Conservation (phyloP, 2,329 filamentous ascomycete species). For the Plectosphaerella sp. region DNA sequence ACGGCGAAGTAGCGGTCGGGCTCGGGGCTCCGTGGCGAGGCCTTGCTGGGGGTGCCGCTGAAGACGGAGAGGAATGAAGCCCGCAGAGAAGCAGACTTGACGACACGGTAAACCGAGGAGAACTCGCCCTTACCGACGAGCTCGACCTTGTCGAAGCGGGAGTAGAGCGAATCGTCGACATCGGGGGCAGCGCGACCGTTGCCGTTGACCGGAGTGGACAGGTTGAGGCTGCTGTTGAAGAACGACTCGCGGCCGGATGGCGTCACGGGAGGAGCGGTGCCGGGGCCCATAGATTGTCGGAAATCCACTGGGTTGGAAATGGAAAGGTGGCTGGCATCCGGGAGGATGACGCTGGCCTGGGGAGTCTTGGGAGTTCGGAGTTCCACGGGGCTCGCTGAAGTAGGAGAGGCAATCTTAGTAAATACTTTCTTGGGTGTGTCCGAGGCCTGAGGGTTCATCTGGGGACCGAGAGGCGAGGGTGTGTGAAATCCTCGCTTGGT, state of each 20-base stretch:
- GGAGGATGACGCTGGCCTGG: conserved; percentile 66
- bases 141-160: conserved; percentile 77
- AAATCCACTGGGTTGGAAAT: conserved; percentile 57
- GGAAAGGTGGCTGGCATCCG: conserved; percentile 77
- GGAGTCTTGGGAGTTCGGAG: conserved; percentile 73
- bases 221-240: conserved; percentile 43
- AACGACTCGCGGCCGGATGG: conserved; percentile 55
- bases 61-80: conserved; percentile 22
- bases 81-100: conserved; percentile 27
- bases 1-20: conserved; percentile 75
- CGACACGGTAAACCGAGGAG: conserved; percentile 84
- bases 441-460: conserved; percentile 19
- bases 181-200: conserved; percentile 60
- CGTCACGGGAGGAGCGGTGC: conserved; percentile 59
- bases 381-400: conserved; percentile 60
- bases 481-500: conserved; percentile 23
- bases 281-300: not conserved
- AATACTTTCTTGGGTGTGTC: conserved; percentile 31
- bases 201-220: conserved; percentile 66
- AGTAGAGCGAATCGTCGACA: conserved; percentile 67
- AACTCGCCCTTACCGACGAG: conserved; percentile 86
- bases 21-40: conserved; percentile 45
- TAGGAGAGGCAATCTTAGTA: conserved; percentile 47
- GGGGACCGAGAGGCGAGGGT: conserved; percentile 26
- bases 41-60: conserved; percentile 40